Percentiles rank a stretch among this genome's conserved stretches.
These are phyloP conservation scores for Ploettnerulaceae sp. DNA, from an alignment of 2,329 filamentous ascomycete species.

Conservation along the genomic window DNA sequence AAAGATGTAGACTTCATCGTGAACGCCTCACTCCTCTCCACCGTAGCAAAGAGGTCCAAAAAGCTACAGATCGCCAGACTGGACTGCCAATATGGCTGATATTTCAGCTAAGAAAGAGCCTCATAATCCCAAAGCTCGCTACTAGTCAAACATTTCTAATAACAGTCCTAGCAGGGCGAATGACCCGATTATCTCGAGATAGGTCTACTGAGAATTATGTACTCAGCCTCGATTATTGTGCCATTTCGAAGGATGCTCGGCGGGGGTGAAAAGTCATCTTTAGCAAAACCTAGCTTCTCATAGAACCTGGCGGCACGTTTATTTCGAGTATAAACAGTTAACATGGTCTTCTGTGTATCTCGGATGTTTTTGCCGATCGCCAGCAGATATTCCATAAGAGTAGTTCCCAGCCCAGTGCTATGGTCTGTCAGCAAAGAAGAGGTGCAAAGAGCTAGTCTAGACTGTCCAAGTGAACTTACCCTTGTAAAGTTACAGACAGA, in stretches of 20 bases:
- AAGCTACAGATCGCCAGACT: constrained; percentile 4
- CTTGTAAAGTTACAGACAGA: constrained; percentile 50
- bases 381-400: constrained; percentile 54
- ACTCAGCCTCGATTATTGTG: constrained; percentile 50
- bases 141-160: too few relatives aligned
- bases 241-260: constrained; percentile 50
- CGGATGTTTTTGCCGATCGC: constrained; percentile 49
- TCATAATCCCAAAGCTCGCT: too few relatives aligned
- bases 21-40: constrained; percentile 45
- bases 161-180: too few relatives aligned
- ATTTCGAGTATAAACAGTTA: constrained; percentile 67
- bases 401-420: constrained; percentile 58
- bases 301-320: constrained; percentile 55
- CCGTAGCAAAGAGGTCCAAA: constrained; percentile 4
- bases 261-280: constrained; percentile 51
- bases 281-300: constrained; percentile 50
- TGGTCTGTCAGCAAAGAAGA: constrained; percentile 6
- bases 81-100: too few relatives aligned
- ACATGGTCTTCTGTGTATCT: constrained; percentile 61
- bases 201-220: constrained; percentile 32
- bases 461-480: constrained; percentile 37
- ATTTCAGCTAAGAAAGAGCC: too few relatives aligned
- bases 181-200: too few relatives aligned
- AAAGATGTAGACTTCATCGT: constrained; percentile 85
- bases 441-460: constrained; percentile 1